Conservation (phyloP, 768 basidiomycete species). For the Lactarius indigo region DNA sequence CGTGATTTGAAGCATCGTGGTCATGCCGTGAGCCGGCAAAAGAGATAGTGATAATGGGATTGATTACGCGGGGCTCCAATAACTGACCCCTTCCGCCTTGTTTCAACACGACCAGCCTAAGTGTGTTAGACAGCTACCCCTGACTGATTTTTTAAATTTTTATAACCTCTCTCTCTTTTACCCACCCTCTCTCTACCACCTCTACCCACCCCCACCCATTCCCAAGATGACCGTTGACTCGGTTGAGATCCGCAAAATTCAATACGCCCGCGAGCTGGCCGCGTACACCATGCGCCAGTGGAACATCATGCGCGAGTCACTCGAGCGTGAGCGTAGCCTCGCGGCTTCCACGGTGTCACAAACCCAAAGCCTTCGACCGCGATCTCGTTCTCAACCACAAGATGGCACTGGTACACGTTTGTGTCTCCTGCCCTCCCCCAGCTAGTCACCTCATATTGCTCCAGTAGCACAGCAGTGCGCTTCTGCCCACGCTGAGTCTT, state of each 20-base stretch:
- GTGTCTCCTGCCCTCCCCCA: background rate
- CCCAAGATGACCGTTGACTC: conserved; percentile 23
- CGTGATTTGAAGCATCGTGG: background rate
- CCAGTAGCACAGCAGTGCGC: background rate
- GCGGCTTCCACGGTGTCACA: background rate
- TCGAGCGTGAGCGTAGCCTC: conserved; percentile 25
- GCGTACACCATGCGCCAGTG: conserved; percentile 40
- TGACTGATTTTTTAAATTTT: background rate
- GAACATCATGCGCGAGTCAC: conserved; percentile 31
- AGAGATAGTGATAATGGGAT: background rate
- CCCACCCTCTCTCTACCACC: background rate
- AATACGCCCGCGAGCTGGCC: conserved; percentile 38
- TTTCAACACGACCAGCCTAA: background rate
- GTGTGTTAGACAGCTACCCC: background rate
- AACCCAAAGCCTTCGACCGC: background rate
- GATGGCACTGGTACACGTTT: background rate
- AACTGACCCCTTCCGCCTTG: background rate
- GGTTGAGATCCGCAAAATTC: conserved; percentile 33
- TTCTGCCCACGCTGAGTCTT: background rate
- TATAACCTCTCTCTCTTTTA: background rate
- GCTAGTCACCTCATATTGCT: background rate
- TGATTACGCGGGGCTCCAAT: background rate
- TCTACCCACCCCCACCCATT: background rate
- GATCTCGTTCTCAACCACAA: background rate
- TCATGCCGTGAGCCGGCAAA: background rate